Evolutionary conservation across 768 basidiomycete species (phyloP), one percentile per base, ranked within the genome.

Genomic region (Obba rivulosa): DNA sequence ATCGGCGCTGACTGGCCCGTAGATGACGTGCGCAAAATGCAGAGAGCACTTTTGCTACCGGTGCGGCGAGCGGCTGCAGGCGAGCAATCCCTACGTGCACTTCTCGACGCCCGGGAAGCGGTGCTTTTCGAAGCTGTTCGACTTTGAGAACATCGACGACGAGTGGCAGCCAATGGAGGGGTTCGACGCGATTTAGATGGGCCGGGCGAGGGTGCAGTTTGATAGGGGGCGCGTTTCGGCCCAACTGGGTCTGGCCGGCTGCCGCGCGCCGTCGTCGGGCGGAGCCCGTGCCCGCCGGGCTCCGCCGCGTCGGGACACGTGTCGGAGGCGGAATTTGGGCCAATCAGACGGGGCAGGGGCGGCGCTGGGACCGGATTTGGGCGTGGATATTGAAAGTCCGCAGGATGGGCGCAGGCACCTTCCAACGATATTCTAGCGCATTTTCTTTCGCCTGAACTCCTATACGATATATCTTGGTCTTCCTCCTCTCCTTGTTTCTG

Each of bases 11-110:
- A 43, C 34, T 25, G 20, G 23, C 14, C 14, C 31, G 14, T 51
- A 88, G 87, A 89, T 89, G 87, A 85, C 78, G 7, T 91, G 85
- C 57, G 66, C 70, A n/a, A 83, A 80, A 55, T 92, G 90, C 65
- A 59, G 66, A 24, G 72, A 78, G 43, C 90, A 92, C 60, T 92
- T 90, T 58, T 92, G 90, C 69, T 92, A 87, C 57, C 77, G 82
- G 4, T 92, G 90, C 61, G 89, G 85, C 4, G 49, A 64, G 1
- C 75, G 71, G 54, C 63, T 92, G 21, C 42, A 65, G 0, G 57
- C 66, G 7, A 52, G 24, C 14, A 67, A 83, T 51, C 86, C 87
- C 0, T 91, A 90, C 54, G 58, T 54, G 21, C 89, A 92, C 60
- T 91, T 86, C 59, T 82, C 80, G 25, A 74, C 66, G 24, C 70